Conservation (phyloP, 2,329 filamentous ascomycete species). For the Bipolaris cookei region DNA sequence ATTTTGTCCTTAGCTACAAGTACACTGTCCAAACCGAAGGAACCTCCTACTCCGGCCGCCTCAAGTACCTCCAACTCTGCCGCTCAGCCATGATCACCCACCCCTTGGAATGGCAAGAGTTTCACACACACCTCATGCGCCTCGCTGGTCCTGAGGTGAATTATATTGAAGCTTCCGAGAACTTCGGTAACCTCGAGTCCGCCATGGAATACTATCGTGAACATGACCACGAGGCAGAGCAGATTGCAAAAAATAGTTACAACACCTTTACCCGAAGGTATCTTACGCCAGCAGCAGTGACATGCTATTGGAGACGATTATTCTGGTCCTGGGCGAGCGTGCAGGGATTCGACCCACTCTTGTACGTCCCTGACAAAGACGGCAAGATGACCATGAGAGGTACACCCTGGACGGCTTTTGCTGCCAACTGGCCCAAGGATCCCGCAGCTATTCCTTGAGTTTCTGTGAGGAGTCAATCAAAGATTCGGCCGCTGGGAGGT, state of each 20-base stretch:
- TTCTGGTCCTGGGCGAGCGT: conserved; percentile 41
- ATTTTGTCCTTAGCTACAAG: conserved; percentile 52
- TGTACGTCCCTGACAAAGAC: conserved; percentile 34
- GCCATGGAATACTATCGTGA: conserved; percentile 42
- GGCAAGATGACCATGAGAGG: conserved; percentile 39
- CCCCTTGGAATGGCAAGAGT: conserved; percentile 44
- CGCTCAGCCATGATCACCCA: conserved; percentile 43
- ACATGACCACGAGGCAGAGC: conserved; percentile 39
- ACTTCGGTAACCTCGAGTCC: conserved; percentile 40
- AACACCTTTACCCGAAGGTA: conserved; percentile 42
- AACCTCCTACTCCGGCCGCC: conserved; percentile 60
- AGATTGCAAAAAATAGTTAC: conserved; percentile 41
- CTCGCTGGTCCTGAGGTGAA: conserved; percentile 41
- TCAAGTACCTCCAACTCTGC: conserved; percentile 62
- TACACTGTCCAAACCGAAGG: conserved; percentile 62
- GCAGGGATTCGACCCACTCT: conserved; percentile 38
- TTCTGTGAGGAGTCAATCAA: background rate
- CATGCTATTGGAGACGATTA: conserved; percentile 44
- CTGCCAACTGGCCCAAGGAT: conserved; percentile 43
- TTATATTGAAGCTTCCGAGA: conserved; percentile 42
- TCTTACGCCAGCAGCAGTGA: conserved; percentile 43
- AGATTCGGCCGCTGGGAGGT: conserved; percentile 6
- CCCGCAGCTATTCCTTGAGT: conserved; percentile 39
- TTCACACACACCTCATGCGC: conserved; percentile 44
- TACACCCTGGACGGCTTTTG: conserved; percentile 45